These are phyloP conservation scores for Phytophthora cactorum DNA, from an alignment of 352 stramenopile species.

Conservation along the genomic window DNA sequence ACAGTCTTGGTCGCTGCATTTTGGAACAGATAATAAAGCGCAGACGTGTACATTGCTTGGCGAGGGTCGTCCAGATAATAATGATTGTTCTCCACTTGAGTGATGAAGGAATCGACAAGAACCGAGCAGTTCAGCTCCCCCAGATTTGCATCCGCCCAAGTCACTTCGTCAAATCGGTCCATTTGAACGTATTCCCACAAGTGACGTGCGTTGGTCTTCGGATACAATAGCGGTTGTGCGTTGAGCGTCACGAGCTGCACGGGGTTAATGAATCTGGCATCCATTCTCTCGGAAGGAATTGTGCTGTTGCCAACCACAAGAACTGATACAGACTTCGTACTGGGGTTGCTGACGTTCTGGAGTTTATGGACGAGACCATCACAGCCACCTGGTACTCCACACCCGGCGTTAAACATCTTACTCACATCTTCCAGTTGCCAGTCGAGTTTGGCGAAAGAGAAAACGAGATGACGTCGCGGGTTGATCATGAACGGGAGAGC, in stretches of 20 bases:
- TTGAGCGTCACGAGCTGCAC: constrained; percentile 35
- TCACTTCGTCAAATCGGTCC: constrained; percentile 19
- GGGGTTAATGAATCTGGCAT: constrained; percentile 25
- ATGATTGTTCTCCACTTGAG: constrained; percentile 49
- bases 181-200: constrained; percentile 35
- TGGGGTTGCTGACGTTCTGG: constrained; percentile 16
- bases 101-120: constrained; percentile 56
- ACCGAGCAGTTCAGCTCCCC: constrained; percentile 40
- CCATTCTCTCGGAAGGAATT: constrained; percentile 24
- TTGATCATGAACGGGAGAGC: constrained; percentile 32
- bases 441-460: constrained; percentile 46
- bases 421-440: constrained; percentile 42
- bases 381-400: constrained; percentile 25
- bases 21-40: constrained; percentile 60
- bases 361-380: constrained; percentile 36
- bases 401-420: constrained; percentile 39
- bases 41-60: constrained; percentile 55
- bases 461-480: constrained; percentile 36
- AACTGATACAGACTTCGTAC: constrained; percentile 18
- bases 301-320: constrained; percentile 33
- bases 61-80: constrained; percentile 51
- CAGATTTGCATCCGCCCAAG: constrained; percentile 19
- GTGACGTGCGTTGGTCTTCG: constrained; percentile 20
- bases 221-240: constrained; percentile 24
- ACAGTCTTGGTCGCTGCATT: constrained; percentile 43